phyloP scores from a whole-genome alignment of 2,329 filamentous ascomycete species.

The Eutypella sp. region DNA sequence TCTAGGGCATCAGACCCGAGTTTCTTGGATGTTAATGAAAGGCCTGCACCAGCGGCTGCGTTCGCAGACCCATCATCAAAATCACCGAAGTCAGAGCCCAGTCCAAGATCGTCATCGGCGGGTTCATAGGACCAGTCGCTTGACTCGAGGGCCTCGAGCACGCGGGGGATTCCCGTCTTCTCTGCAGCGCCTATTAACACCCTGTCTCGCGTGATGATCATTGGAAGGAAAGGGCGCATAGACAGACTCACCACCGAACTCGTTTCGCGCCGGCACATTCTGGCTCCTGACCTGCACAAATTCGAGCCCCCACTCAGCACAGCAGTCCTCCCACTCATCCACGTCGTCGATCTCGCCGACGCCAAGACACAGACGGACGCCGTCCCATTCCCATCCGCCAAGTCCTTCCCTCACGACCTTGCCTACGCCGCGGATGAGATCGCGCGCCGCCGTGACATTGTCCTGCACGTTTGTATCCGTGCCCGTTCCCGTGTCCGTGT shows the following conservation, averaged over 20 bases:
- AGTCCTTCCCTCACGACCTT: constrained; percentile 52
- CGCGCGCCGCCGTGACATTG: too few relatives aligned
- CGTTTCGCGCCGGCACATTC: constrained; percentile 41
- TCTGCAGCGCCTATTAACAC: constrained; percentile 34
- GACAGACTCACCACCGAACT: constrained; percentile 50
- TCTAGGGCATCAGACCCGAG: constrained; percentile 17
- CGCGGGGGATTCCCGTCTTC: constrained; percentile 52
- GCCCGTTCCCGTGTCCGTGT: constrained; percentile 14
- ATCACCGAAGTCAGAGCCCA: constrained; percentile 29
- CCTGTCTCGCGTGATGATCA: not conserved
- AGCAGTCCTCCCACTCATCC: constrained; percentile 59
- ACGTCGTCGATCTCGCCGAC: constrained; percentile 42
- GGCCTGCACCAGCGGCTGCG: constrained; percentile 15
- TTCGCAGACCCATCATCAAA: constrained; percentile 25
- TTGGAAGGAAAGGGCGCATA: not conserved
- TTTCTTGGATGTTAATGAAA: too few relatives aligned
- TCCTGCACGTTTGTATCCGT: too few relatives aligned
- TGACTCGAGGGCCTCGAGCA: constrained; percentile 57
- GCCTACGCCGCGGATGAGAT: constrained; percentile 48
- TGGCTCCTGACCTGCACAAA: constrained; percentile 51
- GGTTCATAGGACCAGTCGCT: constrained; percentile 55
- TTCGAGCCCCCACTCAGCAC: constrained; percentile 54
- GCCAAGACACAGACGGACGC: constrained; percentile 55
- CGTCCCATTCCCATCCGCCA: constrained; percentile 61
- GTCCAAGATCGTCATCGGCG: constrained; percentile 18